These are phyloP conservation scores for Aspergillus sergii DNA, from an alignment of 2,329 filamentous ascomycete genomes.

Conservation along the genomic window DNA sequence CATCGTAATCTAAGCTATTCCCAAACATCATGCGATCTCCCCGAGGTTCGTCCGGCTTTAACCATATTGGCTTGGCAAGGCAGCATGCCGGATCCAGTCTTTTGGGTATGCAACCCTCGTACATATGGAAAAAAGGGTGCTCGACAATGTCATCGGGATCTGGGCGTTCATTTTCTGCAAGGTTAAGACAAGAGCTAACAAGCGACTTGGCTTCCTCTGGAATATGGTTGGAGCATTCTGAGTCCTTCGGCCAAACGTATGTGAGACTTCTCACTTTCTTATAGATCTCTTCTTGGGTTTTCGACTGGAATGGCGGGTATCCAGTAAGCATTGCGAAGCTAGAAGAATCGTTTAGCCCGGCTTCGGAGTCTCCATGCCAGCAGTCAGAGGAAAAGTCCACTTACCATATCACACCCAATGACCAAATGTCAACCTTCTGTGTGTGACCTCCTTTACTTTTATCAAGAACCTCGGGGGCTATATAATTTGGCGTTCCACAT, in stretches of 20 bases:
- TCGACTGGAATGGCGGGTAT: slow-evolving; percentile 92
- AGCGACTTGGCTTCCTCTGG: slow-evolving; percentile 53
- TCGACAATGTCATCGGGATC: slow-evolving; percentile 54
- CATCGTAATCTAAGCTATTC: slow-evolving; percentile 47
- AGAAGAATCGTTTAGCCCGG: slow-evolving; percentile 22
- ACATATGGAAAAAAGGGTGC: slow-evolving; percentile 54
- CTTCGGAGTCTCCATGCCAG: not conserved
- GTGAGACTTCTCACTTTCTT: slow-evolving; percentile 50
- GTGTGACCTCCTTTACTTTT: slow-evolving; percentile 94
- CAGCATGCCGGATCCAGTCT: slow-evolving; percentile 44
- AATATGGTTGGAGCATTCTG: slow-evolving; percentile 48
- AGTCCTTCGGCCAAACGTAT: slow-evolving; percentile 54
- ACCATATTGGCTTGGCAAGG: slow-evolving; percentile 45
- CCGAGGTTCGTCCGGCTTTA: slow-evolving; percentile 46
- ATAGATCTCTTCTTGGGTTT: slow-evolving; percentile 56
- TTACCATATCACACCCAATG: slow-evolving; percentile 92
- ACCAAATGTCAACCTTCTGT: slow-evolving; percentile 98
- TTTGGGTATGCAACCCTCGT: slow-evolving; percentile 50
- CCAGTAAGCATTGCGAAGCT: slow-evolving; percentile 96
- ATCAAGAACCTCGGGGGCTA: slow-evolving; percentile 93
- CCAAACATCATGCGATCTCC: slow-evolving; percentile 49
- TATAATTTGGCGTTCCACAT: slow-evolving; percentile 97
- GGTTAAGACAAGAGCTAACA: slow-evolving; percentile 50
- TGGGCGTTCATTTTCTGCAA: slow-evolving; percentile 51
- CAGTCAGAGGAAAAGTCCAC: slow-evolving; percentile 27